Conservation (phyloP, 208 protist species). For the Crithidia bombi region DNA sequence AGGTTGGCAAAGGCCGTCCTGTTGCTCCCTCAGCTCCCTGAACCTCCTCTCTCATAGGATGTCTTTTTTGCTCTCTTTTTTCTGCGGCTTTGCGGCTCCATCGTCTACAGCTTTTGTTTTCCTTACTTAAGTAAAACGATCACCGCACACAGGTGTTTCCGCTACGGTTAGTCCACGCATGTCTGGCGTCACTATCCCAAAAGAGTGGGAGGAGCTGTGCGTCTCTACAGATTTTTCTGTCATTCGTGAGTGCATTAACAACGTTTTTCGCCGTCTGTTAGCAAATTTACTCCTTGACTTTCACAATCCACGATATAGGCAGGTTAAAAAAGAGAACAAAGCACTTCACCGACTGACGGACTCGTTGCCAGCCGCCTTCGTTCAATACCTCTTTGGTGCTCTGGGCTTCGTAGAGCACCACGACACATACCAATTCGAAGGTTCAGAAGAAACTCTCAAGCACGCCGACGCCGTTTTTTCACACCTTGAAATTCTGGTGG, state of each 20-base stretch:
- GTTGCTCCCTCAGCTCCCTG: too few relatives aligned
- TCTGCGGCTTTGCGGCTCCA: background rate
- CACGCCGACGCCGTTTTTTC: slow-evolving; percentile 53
- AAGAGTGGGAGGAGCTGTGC: slow-evolving; percentile 4
- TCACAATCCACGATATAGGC: slow-evolving; percentile 59
- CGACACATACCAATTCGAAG: slow-evolving; percentile 52
- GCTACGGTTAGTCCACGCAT: too few relatives aligned
- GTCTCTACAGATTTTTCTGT: background rate
- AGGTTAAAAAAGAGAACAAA: slow-evolving; percentile 60
- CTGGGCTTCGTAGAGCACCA: slow-evolving; percentile 56
- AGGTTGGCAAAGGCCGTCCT: too few relatives aligned
- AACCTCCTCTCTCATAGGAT: too few relatives aligned
- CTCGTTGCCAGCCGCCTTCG: slow-evolving; percentile 36
- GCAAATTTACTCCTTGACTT: slow-evolving; percentile 76
- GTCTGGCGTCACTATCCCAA: background rate
- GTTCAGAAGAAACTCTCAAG: slow-evolving; percentile 43
- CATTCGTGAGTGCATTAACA: slow-evolving; percentile 27
- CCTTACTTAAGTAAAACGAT: background rate
- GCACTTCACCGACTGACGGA: slow-evolving; percentile 35
- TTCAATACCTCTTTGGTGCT: slow-evolving; percentile 47
- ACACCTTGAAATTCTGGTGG: slow-evolving; percentile 47
- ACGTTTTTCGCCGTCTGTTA: slow-evolving; percentile 65
- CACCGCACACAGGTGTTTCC: background rate
- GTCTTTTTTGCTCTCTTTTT: background rate
- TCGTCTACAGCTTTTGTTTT: background rate